Base-by-base conservation (phyloP, 345 rosid genomes). In the Hypericum androsaemum region DNA sequence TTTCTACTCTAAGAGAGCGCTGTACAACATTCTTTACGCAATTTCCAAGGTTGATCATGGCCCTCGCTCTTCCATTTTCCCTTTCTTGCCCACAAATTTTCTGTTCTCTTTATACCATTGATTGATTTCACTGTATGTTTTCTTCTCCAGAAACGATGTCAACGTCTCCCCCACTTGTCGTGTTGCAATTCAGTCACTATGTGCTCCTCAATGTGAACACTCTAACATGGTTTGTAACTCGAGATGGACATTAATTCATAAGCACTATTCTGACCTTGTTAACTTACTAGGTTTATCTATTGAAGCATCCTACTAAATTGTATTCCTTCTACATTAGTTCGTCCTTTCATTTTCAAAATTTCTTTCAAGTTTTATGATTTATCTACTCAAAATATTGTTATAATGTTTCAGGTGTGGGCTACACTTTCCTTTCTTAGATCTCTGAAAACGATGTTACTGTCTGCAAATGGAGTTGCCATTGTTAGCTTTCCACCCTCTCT, bases 151-250 rank as follows among this genome's bases (percentile, higher is more conserved):
- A 71, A 77, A 57, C 47, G 86, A 77, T 53, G 75, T 67, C 52
- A 72, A 58, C 61, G 52, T 74, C 62, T 66, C 74, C 39, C 64
- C 71, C 52, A 56, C 65, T 49, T 83, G 86, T 47, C 94, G 88
- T 39, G 83, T 92, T 37, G 94, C 90, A 38, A 81, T 92, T 64
- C 97, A 88, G 63, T 84, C 97, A 42, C 70, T 92, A 53, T 80
- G 89, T 80, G 82, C 95, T 65, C 95, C 95, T 45, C 84, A 85
- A 47, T 88, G 95, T 71, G 79, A 62, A 49, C 71, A 75, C 62
- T 83, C 83, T 57, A 75, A 71, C 56, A 75, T 54, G 95, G 97
- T 84, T 54, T 50, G 70, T 66, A 40, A 51, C 50, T 15, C 4
- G 32, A 22, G 1, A 1, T 22, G 32, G 32, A 22, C 32, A 1